Base-by-base conservation (phyloP, 2,329 filamentous ascomycete species). In the Xylaria multiplex region DNA sequence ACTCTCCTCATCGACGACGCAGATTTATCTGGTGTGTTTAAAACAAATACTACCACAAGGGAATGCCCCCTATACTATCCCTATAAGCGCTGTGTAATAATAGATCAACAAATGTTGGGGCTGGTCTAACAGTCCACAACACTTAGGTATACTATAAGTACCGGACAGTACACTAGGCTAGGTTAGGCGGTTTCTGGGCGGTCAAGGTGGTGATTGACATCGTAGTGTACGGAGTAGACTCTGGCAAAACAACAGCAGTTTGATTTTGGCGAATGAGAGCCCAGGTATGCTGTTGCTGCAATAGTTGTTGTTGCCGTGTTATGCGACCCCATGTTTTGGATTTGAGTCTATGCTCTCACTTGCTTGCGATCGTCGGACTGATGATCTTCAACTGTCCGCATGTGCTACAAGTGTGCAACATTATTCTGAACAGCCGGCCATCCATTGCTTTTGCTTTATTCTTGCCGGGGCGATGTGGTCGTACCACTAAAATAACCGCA, bases 201-300 rank as follows among this genome's bases (percentile, higher is more conserved):
- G 70, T 73, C 66, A 71, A 56, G 64, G 55, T 42, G 64, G 69
- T 68, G 52, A 70, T 68, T 64, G 62, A 60, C 64, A 66, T 70
- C 55, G 64, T 56, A 19, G 19, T 19, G 19, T 19, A 19, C 19
- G 19, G 19, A 19, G 19, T 19, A 55, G 19, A 19, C 53, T 55
- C 1, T 43, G 14, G 53, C 66, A 68, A 69, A 61, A 46, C 43
- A 59, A 64, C 66, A 62, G 62, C 62, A 54, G 30, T 35, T 8
- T 6, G 14, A 46, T 56, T 37, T 24, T 42, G 56, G 45, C 62
- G 64, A 69, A 70, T 65, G 40, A 63, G 52, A 63, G 61, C 42
- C 62, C 61, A n/a, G 48, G 22, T 52, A 59, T 40, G 30, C 43
- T 43, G 57, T 30, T 42, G 57, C 53, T 48, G 37, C 19, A 40